phyloP scores from a whole-genome alignment of 2,329 filamentous ascomycete genomes.

The Aspergillus felis region DNA sequence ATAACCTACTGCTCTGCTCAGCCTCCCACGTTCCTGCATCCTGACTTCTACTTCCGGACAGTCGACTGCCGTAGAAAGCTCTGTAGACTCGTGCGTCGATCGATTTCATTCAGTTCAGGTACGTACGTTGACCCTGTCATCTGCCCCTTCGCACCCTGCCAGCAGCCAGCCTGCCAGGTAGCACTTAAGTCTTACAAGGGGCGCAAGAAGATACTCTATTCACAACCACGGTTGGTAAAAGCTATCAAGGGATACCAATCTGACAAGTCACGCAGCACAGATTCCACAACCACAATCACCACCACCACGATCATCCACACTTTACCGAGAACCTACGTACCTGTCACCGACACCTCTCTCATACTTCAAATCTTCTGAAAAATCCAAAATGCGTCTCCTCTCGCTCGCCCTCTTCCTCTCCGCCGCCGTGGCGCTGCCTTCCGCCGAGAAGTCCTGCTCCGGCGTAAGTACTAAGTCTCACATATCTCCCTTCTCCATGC shows the following conservation, averaged over 20 bases:
- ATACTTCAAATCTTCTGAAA: not conserved
- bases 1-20: not conserved
- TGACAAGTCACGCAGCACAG: not conserved
- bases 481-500: too few relatives aligned
- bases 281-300: not conserved
- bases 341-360: too few relatives aligned
- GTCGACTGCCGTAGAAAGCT: too few relatives aligned
- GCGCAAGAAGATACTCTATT: not conserved
- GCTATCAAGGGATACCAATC: not conserved
- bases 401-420: slow-evolving; percentile 6
- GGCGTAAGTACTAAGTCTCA: slow-evolving; percentile 3
- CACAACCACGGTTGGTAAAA: not conserved
- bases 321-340: not conserved
- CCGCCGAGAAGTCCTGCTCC: slow-evolving; percentile 3
- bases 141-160: too few relatives aligned
- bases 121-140: not conserved
- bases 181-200: too few relatives aligned
- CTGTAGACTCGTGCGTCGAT: not conserved
- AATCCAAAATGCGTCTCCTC: slow-evolving; percentile 11
- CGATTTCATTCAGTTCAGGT: not conserved
- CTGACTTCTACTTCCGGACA: not conserved
- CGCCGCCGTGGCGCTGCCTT: slow-evolving; percentile 4
- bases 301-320: not conserved
- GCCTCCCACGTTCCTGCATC: not conserved
- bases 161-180: not conserved